These are phyloP conservation scores for Austropuccinia psidii DNA, from an alignment of 1,284 basidiomycete species.

Conservation along the genomic window DNA sequence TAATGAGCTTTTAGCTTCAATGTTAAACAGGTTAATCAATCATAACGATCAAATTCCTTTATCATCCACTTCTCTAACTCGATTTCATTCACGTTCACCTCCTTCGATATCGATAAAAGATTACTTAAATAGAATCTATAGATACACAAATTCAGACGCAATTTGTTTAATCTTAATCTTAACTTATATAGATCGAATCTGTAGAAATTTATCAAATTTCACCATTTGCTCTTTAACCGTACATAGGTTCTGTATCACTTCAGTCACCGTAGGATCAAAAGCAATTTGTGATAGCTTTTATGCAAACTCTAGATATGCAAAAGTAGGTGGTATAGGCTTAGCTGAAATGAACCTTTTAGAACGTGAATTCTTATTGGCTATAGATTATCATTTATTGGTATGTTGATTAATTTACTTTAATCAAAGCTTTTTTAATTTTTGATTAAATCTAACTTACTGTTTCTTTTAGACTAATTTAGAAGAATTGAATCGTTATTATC, in stretches of 20 bases:
- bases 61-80: slow-evolving; percentile 66
- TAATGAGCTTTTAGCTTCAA: slow-evolving; percentile 57
- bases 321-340: slow-evolving; percentile 83
- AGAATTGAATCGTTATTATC: slow-evolving; percentile 25
- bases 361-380: slow-evolving; percentile 76
- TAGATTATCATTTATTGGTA: slow-evolving; percentile 86
- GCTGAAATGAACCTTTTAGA: slow-evolving; percentile 84
- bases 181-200: slow-evolving; percentile 91
- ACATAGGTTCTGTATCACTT: slow-evolving; percentile 86
- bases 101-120: slow-evolving; percentile 76
- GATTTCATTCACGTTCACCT: slow-evolving; percentile 83
- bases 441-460: too few species aligned
- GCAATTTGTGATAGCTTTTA: slow-evolving; percentile 87
- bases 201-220: slow-evolving; percentile 71
- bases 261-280: slow-evolving; percentile 78
- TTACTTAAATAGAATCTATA: slow-evolving; percentile 81
- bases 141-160: slow-evolving; percentile 78
- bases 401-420: slow-evolving; percentile 48
- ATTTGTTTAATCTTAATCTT: slow-evolving; percentile 78
- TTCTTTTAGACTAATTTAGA: slow-evolving; percentile 5
- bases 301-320: slow-evolving; percentile 82
- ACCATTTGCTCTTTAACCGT: slow-evolving; percentile 88
- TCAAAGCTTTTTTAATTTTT: neutral
- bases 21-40: slow-evolving; percentile 80
- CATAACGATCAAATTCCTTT: slow-evolving; percentile 90